These are phyloP conservation scores for Ganoderma multipileum DNA, from an alignment of 1,284 basidiomycete genomes.

Conservation along the genomic window DNA sequence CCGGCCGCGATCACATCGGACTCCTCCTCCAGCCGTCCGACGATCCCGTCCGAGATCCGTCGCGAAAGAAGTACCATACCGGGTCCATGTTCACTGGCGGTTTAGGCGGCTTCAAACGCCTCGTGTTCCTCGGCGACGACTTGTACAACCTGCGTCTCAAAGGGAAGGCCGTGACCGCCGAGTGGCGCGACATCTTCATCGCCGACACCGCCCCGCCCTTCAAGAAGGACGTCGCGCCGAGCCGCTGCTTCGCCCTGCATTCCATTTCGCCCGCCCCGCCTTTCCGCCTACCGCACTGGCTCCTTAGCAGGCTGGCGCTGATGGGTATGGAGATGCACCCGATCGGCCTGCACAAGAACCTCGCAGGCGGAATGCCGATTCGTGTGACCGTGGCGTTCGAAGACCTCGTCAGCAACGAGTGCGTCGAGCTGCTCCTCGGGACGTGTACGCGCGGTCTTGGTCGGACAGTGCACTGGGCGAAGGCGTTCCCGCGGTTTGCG, in stretches of 20 bases:
- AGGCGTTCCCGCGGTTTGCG: background rate
- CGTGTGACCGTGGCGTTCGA: background rate
- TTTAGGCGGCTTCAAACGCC: background rate
- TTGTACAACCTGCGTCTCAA: slow-evolving; percentile 6
- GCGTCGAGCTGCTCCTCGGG: background rate
- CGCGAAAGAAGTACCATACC: background rate
- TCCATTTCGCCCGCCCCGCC: background rate
- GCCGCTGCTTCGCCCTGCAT: background rate
- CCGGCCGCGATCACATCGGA: background rate
- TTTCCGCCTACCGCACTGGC: background rate
- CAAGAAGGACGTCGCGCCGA: background rate
- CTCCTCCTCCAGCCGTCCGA: slow-evolving; percentile 1
- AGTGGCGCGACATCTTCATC: slow-evolving; percentile 9
- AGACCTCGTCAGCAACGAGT: background rate
- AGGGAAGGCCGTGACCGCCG: background rate
- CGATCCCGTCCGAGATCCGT: background rate
- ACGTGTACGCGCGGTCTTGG: background rate
- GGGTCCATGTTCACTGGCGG: background rate
- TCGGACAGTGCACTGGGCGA: background rate
- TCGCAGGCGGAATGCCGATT: background rate
- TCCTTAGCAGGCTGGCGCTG: background rate
- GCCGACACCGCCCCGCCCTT: background rate
- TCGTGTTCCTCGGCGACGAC: slow-evolving; percentile 1
- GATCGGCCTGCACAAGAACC: background rate
- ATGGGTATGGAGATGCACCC: background rate